A percentile compares a stretch with the other conserved stretches of the same genome.
These are phyloP conservation scores for Hypoxylon sp. DNA, from an alignment of 2,329 filamentous ascomycete genomes.

Conservation along the genomic window DNA sequence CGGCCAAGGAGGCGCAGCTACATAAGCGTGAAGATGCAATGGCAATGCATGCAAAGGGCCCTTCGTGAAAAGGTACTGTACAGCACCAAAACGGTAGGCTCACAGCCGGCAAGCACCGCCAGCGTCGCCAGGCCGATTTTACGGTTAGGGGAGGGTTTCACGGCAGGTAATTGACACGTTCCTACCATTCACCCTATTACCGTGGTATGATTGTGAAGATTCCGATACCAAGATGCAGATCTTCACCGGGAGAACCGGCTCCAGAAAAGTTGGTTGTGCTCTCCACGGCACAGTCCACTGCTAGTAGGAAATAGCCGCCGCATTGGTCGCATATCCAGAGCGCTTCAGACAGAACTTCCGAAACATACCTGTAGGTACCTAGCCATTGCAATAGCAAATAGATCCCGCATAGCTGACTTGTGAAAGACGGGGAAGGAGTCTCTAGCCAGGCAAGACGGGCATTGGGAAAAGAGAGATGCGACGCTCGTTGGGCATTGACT, in stretches of 20 bases:
- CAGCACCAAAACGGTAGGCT: constrained; percentile 28
- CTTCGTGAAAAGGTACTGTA: constrained; percentile 22
- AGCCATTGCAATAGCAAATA: constrained; percentile 6
- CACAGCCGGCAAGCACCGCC: constrained; percentile 29
- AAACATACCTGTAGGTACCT: neutral
- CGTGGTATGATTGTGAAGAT: constrained; percentile 23
- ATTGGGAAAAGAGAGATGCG: neutral
- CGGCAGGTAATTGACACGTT: constrained; percentile 37
- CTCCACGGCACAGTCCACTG: constrained; percentile 1
- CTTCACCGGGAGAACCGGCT: constrained; percentile 37
- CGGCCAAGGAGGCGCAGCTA: constrained; percentile 42
- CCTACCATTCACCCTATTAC: constrained; percentile 35
- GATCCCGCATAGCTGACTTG: neutral
- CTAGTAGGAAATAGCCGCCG: constrained; percentile 25
- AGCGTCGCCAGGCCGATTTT: constrained; percentile 27
- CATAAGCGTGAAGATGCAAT: constrained; percentile 28
- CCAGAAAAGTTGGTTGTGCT: constrained; percentile 24
- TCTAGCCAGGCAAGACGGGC: neutral
- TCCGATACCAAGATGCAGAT: constrained; percentile 32
- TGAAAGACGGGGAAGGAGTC: neutral
- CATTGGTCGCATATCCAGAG: constrained; percentile 11
- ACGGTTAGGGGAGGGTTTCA: constrained; percentile 35
- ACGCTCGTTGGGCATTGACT: constrained; percentile 15
- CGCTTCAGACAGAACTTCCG: constrained; percentile 10
- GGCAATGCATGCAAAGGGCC: constrained; percentile 16